These are phyloP conservation scores for Penicillium verhagenii DNA, from an alignment of 495 filamentous ascomycete genomes.

Conservation along the genomic window DNA sequence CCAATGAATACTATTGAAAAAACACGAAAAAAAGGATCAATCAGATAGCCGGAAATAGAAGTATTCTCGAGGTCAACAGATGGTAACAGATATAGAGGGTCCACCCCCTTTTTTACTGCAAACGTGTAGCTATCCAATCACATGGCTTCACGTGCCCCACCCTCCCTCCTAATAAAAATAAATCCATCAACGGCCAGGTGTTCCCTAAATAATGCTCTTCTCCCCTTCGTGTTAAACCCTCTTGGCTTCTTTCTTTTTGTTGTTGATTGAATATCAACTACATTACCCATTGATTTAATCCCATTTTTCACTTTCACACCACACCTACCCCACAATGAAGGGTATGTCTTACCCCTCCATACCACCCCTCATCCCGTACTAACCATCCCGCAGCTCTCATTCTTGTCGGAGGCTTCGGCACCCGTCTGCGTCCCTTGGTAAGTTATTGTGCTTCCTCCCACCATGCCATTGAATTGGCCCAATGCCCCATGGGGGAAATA, in stretches of 20 bases:
- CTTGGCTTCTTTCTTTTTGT: constrained; percentile 6
- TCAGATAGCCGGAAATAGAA: not conserved
- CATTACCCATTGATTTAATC: constrained; percentile 11
- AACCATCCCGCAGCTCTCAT: constrained; percentile 72
- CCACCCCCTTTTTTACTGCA: constrained; percentile 31
- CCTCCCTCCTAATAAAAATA: constrained; percentile 29
- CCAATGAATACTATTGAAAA: no score
- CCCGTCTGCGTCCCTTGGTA: constrained; percentile 96
- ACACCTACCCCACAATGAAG: constrained; percentile 45
- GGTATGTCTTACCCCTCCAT: constrained; percentile 36
- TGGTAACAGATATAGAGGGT: not conserved
- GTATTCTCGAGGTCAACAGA: not conserved
- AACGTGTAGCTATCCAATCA: constrained; percentile 32
- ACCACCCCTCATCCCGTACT: constrained; percentile 17
- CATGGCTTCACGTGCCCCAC: constrained; percentile 29
- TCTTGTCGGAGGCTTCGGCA: constrained; percentile 99
- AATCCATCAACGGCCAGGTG: constrained; percentile 36
- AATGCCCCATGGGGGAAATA: constrained; percentile 11
- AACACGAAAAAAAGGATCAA: no score
- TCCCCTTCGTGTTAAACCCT: constrained; percentile 6
- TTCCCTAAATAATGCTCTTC: constrained; percentile 27
- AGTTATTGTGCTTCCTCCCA: constrained; percentile 37
- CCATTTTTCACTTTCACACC: not conserved
- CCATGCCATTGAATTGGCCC: constrained; percentile 10
- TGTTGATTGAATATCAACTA: constrained; percentile 3